These are phyloP conservation scores for Mortierella sp. DNA, from an alignment of 371 early-diverging fungal species.

Conservation along the genomic window DNA sequence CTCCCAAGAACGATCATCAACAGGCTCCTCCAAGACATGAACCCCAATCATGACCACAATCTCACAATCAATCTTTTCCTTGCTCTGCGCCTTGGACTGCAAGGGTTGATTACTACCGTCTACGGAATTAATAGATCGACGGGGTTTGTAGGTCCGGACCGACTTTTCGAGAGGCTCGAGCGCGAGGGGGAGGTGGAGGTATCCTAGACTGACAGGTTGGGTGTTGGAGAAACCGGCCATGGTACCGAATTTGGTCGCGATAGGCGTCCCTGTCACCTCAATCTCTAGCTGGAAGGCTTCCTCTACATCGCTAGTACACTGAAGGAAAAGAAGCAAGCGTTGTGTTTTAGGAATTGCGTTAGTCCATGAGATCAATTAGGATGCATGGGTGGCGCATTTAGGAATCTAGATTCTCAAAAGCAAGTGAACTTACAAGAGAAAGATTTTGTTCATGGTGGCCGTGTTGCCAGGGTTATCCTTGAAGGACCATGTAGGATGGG, in stretches of 20 bases:
- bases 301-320: slow-evolving; percentile 31
- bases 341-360: background rate
- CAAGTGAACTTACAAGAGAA: slow-evolving; percentile 37
- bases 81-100: background rate
- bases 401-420: background rate
- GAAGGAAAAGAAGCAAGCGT: no score
- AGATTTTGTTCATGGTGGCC: slow-evolving; percentile 51
- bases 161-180: slow-evolving; percentile 37
- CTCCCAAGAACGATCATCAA: slow-evolving; percentile 49
- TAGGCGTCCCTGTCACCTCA: slow-evolving; percentile 32
- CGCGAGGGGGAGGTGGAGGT: slow-evolving; percentile 25
- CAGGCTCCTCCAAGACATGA: slow-evolving; percentile 45
- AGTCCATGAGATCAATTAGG: background rate
- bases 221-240: slow-evolving; percentile 47
- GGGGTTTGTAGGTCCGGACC: slow-evolving; percentile 35
- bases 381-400: background rate
- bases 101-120: slow-evolving; percentile 1
- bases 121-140: background rate
- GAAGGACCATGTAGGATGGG: slow-evolving; percentile 42
- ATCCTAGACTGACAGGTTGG: slow-evolving; percentile 28
- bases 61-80: slow-evolving; percentile 38
- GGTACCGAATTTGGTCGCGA: slow-evolving; percentile 43
- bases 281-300: slow-evolving; percentile 49
- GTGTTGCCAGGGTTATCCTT: slow-evolving; percentile 52
- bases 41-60: slow-evolving; percentile 47